A percentile compares a stretch with the other conserved stretches of the same genome.
These are phyloP conservation scores for Metahyphopichia silvanorum DNA, from an alignment of 805 yeast species.

Conservation along the genomic window DNA sequence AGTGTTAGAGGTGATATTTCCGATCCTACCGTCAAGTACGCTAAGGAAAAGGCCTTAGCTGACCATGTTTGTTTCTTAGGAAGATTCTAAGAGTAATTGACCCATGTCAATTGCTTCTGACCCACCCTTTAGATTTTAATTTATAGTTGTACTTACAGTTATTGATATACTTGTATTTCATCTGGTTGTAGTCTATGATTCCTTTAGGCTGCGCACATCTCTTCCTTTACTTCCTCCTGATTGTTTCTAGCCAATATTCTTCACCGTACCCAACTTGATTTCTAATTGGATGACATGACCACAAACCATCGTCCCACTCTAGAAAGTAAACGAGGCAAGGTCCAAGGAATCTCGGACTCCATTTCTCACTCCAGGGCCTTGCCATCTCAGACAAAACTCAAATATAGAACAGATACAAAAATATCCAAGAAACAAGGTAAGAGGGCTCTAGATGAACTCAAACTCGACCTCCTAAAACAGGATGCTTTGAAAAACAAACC, in stretches of 20 bases:
- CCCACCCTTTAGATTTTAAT: too few species aligned
- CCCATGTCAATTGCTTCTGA: too few species aligned
- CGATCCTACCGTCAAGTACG: conserved; percentile 52
- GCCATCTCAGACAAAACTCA: conserved; percentile 29
- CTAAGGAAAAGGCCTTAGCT: conserved; percentile 60
- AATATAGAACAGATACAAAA: conserved; percentile 25
- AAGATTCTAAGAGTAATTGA: too few species aligned
- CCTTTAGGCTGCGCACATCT: too few species aligned
- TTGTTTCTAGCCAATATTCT: too few species aligned
- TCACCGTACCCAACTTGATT: too few species aligned
- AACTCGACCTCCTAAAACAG: conserved; percentile 10
- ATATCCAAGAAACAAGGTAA: conserved; percentile 12
- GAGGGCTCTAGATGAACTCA: conserved; percentile 22
- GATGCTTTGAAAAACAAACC: not conserved
- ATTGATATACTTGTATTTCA: too few species aligned
- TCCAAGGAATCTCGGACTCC: conserved; percentile 24
- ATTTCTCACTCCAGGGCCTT: conserved; percentile 33
- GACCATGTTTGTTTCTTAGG: too few species aligned
- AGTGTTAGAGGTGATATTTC: conserved; percentile 72
- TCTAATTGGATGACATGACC: too few species aligned
- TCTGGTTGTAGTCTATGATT: too few species aligned
- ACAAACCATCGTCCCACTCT: conserved; percentile 42
- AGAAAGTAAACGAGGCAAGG: conserved; percentile 38
- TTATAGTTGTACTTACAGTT: too few species aligned
- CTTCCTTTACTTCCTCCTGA: too few species aligned